These are phyloP conservation scores for Dactylonectria estremocensis DNA, from an alignment of 2,329 filamentous ascomycete species.

Conservation along the genomic window DNA sequence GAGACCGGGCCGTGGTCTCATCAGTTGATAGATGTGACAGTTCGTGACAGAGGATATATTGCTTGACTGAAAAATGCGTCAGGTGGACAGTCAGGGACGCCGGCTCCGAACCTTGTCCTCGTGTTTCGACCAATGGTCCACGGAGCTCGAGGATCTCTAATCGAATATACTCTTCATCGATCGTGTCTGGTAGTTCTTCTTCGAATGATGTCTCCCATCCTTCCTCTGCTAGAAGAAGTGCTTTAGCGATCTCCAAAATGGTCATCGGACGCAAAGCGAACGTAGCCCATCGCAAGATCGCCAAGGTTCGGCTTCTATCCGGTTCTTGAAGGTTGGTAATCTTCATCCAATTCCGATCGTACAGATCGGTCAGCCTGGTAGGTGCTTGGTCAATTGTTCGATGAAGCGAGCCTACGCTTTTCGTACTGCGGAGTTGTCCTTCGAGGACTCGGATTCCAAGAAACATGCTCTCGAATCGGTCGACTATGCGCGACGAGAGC, in stretches of 20 bases:
- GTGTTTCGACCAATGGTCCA: slow-evolving; percentile 49
- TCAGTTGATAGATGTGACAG: too few species aligned
- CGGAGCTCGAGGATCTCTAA: slow-evolving; percentile 49
- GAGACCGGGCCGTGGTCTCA: too few species aligned
- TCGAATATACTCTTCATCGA: slow-evolving; percentile 51
- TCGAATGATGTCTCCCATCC: slow-evolving; percentile 40
- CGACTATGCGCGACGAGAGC: slow-evolving; percentile 45
- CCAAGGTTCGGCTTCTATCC: slow-evolving; percentile 46
- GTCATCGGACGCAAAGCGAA: slow-evolving; percentile 49
- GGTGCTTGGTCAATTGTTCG: slow-evolving; percentile 49
- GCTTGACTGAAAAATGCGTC: slow-evolving; percentile 39
- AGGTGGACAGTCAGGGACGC: slow-evolving; percentile 33
- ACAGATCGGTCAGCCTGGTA: slow-evolving; percentile 46
- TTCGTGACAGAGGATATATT: slow-evolving; percentile 37
- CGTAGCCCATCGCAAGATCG: slow-evolving; percentile 50
- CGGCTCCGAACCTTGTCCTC: neutral
- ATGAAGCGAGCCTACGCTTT: slow-evolving; percentile 48
- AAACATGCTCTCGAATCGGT: slow-evolving; percentile 52
- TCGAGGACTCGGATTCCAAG: slow-evolving; percentile 50
- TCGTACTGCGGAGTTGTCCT: slow-evolving; percentile 41
- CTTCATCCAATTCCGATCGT: slow-evolving; percentile 51
- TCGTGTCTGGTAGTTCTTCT: slow-evolving; percentile 45
- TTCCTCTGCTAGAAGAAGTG: slow-evolving; percentile 41
- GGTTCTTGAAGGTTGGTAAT: slow-evolving; percentile 37
- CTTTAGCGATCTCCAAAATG: slow-evolving; percentile 49